Evolutionary conservation across 1,284 basidiomycete species (phyloP).

Genomic region (Trametes pubescens): DNA sequence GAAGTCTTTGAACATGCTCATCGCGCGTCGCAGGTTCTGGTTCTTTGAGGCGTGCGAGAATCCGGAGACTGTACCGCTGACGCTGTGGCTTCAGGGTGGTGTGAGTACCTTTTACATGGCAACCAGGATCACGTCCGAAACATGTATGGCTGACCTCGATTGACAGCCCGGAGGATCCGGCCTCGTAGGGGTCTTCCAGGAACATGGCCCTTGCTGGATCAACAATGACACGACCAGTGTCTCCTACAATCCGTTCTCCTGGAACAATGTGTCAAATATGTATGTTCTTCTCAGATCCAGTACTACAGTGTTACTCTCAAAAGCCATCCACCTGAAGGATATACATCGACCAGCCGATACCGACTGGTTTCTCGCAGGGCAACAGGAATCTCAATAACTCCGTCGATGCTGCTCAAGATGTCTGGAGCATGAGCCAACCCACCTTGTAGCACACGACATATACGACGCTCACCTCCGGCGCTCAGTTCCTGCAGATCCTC

Average conservation of each 20-base stretch:
- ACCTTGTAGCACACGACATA: background rate
- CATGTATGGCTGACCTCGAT: background rate
- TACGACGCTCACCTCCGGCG: background rate
- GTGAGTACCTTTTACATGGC: slow-evolving; percentile 40
- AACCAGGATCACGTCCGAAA: background rate
- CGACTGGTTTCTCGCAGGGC: slow-evolving; percentile 68
- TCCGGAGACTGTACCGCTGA: slow-evolving; percentile 61
- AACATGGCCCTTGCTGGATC: slow-evolving; percentile 68
- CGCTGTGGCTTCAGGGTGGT: slow-evolving; percentile 72
- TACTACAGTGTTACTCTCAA: background rate
- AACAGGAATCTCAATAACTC: slow-evolving; percentile 56
- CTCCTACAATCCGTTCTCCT: slow-evolving; percentile 63
- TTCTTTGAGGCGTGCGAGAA: slow-evolving; percentile 69
- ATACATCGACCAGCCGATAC: slow-evolving; percentile 69
- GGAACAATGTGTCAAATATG: slow-evolving; percentile 70
- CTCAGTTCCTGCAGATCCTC: slow-evolving; percentile 68
- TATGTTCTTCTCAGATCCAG: slow-evolving; percentile 24
- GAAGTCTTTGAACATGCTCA: background rate
- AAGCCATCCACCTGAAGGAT: slow-evolving; percentile 34
- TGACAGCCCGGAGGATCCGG: slow-evolving; percentile 64
- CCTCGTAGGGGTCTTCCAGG: slow-evolving; percentile 73
- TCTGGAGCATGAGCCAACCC: slow-evolving; percentile 51
- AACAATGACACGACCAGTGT: slow-evolving; percentile 61
- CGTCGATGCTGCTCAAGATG: slow-evolving; percentile 59
- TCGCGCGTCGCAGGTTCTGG: slow-evolving; percentile 59